Evolutionary conservation across 345 rosid genomes (phyloP), one percentile per base, ranked within the genome.

Genomic region (Sonneratia caseolaris): DNA sequence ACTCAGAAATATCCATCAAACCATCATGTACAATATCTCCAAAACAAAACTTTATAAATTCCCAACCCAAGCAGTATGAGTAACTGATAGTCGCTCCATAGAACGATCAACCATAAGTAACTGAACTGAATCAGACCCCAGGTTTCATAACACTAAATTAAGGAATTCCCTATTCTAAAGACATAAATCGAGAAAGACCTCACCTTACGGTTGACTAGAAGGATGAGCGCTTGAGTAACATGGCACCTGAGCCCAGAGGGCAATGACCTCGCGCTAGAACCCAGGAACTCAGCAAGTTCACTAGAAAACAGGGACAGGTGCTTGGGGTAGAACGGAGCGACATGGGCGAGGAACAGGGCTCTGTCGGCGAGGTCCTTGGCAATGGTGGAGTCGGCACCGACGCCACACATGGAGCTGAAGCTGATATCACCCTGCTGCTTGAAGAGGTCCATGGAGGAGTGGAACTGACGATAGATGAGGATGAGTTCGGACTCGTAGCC

Each of bases 311-410:
- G 69, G 0, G 86, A 78, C 51, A 95, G 89, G 37, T 85, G 86
- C 67, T 85, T 80, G 38, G 90, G 91, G 72, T 88, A 95, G 78
- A 86, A 92, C 12, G 97, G 92, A 35, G 92, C 84, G 53, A 95
- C 86, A 53, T 95, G 98, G 68, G 97, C 88, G 19, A 95, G 69
- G 76, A 95, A 90, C 87, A 85, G 76, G 74, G 94, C 82, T 11
- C 91, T 83, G 72, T 92, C 98, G 0, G 91, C 80, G 65, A 95
- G 97, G 71, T 89, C 94, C 80, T 90, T 95, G 56, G 93, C 74
- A n/a, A 91, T 82, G 53, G 85, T 79, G 45, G 84, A 79, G 73
- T 92, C 98, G 3, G 86, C 76, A 43, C 86, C 84, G 48, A 86
- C 82, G 61, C 91, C 89, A n/a, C 83, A 81, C 61, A 84, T 79